Conservation (phyloP, 192 early-diverging fungal species). For the Coemansia erecta region DNA sequence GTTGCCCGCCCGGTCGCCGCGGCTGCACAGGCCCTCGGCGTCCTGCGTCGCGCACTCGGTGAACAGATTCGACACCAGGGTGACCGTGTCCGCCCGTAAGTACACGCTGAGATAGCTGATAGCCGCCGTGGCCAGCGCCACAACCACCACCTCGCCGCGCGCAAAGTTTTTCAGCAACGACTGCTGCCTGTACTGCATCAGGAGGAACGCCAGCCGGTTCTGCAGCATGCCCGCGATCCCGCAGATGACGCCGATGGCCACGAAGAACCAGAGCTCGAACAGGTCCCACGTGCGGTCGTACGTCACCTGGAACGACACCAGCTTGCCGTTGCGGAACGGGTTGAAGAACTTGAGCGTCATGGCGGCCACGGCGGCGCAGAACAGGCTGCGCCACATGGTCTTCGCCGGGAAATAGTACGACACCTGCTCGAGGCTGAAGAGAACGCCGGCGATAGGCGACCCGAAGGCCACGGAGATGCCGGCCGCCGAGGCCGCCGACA, state of each 20-base stretch:
- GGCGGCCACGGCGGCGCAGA: conserved; percentile 89
- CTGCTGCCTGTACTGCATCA: conserved; percentile 45
- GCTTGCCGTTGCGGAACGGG: conserved; percentile 80
- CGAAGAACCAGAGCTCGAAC: conserved; percentile 88
- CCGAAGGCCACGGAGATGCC: conserved; percentile 99
- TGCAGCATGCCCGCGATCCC: conserved; percentile 39
- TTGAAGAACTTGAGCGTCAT: conserved; percentile 81
- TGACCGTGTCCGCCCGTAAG: conserved; percentile 53
- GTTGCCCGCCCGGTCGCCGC: conserved; percentile 24
- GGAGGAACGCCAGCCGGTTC: conserved; percentile 33
- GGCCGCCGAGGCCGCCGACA: conserved; percentile 86
- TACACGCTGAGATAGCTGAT: conserved; percentile 54
- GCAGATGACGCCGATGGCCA: conserved; percentile 79
- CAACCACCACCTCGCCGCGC: conserved; percentile 53
- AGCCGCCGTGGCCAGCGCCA: conserved; percentile 44
- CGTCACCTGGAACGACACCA: conserved; percentile 83
- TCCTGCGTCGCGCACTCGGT: conserved; percentile 54
- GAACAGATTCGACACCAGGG: conserved; percentile 58
- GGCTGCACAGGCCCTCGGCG: conserved; percentile 48
- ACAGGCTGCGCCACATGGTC: conserved; percentile 92
- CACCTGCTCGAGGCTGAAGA: conserved; percentile 62
- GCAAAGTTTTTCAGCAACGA: conserved; percentile 45
- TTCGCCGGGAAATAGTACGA: conserved; percentile 81
- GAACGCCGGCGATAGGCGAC: conserved; percentile 85
- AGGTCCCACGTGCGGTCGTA: conserved; percentile 88